Percentiles rank a stretch among this genome's conserved stretches.
Conservation (phyloP, 352 stramenopile genomes). For the Globisporangium mamillatum region DNA sequence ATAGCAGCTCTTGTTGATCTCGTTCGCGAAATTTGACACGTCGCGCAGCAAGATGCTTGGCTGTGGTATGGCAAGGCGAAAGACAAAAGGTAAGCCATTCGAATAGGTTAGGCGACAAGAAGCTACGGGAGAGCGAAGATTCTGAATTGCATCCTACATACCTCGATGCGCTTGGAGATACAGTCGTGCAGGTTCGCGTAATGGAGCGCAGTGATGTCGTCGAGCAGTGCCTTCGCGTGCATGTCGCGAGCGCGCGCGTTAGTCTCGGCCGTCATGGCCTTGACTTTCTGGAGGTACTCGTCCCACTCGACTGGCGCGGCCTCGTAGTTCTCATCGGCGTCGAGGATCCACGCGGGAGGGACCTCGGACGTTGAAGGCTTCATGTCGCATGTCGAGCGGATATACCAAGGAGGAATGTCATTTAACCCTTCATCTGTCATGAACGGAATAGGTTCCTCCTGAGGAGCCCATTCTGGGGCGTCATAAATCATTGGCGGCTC, state of each 20-base stretch:
- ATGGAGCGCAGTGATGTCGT: slow-evolving; percentile 30
- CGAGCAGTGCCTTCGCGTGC: slow-evolving; percentile 7
- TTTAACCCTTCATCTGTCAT: neutral
- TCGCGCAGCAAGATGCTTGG: no score
- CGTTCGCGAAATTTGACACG: no score
- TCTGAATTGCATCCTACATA: neutral
- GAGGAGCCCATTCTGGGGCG: neutral
- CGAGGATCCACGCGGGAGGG: slow-evolving; percentile 11
- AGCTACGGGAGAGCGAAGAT: no score
- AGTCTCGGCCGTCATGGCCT: neutral
- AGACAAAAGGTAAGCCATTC: no score
- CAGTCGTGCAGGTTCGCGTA: slow-evolving; percentile 31
- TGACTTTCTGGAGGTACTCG: neutral
- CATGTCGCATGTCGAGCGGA: neutral
- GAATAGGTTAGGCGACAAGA: no score
- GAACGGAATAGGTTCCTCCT: neutral
- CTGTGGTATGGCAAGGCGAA: no score
- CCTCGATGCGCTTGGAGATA: slow-evolving; percentile 19
- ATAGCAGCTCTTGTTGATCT: slow-evolving; percentile 15
- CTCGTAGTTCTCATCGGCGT: neutral
- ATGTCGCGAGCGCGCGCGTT: neutral
- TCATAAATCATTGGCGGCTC: neutral
- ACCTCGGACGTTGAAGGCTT: slow-evolving; percentile 8
- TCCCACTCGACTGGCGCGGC: slow-evolving; percentile 7
- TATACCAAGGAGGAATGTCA: neutral